Evolutionary conservation across 371 early-diverging fungal species (phyloP), one percentile per base, ranked within the genome.

Genomic region (Basidiobolus meristosporus): DNA sequence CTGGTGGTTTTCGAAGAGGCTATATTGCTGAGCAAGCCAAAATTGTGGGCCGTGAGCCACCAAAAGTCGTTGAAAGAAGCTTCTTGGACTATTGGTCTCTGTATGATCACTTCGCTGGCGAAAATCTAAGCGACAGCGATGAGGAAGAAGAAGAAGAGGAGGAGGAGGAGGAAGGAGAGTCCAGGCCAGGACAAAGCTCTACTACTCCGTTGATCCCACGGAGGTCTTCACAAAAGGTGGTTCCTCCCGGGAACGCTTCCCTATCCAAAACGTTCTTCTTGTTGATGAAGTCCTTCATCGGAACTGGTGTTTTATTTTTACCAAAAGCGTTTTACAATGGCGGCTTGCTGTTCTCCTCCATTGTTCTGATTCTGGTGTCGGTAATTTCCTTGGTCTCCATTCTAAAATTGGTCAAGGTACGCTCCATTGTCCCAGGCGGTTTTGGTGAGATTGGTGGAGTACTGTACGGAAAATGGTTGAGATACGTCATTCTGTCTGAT

Each of bases 101-200:
- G 41, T 93, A 83, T 49, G 90, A 90, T 20, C 87, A 86, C 53
- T 95, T 89, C 63, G 96, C 89, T 3, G 96, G 93, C 23, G 92
- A 87, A 48, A 82, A 85, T 46, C 60, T 78, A 38, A 84, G 84
- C 31, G 82, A 82, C 31, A 82, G 73, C 29, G 81, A 82, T 45
- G 86, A 73, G 15, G 71, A 78, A 18, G 72, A 69, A 12, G 69
- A 68, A 29, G 83, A 70, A 3, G 75, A 70, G 15, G 64, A 60
- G 18, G 56, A 40, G 4, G 53, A 56, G 36, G 54, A 57, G 41
- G 62, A 64, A 12, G 59, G 50, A 18, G 57, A 49, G 9, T 50
- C 9, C 37, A 40, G n/a, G n/a, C n/a, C n/a, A n/a, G n/a, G n/a
- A n/a, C n/a, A n/a, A n/a, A n/a, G n/a, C n/a, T n/a, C n/a, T n/a